Evolutionary conservation across 805 yeast species (phyloP), one percentile per base, ranked within the genome.

Genomic region (Starmerella lactis-condensi): DNA sequence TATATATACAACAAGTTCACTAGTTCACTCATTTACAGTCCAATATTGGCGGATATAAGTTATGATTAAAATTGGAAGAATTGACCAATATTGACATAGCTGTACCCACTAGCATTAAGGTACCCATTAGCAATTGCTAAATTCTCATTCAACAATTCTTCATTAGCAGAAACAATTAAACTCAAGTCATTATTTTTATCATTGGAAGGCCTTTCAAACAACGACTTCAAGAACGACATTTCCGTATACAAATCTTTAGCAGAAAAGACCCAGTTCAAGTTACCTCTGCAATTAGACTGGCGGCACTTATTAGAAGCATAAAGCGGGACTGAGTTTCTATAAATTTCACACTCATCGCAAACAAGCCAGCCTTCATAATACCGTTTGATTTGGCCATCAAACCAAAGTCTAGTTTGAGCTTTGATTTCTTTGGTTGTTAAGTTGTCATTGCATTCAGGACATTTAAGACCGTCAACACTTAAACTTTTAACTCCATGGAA

Each of bases 291-390:
- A 9, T 24, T 37, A 15, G 35, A 27, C 35, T 52, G 52, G 25
- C 78, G 75, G 36, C 81, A 61, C 52, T 96, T 82, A 42, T 85
- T 64, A 43, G 73, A 71, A 32, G 94, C 95, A 47, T 78, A 81
- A 4, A 83, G 94, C 14, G 83, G 70, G 16, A 89, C 65, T 48
- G 83, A 93, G 39, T 93, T 64, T 0, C 95, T 83, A 2, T 76
- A 78, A 56, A 96, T 85, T 1, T 89, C 65, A 5, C 70, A 50
- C 45, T 89, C 95, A 51, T 77, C 91, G 57, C 99, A 89, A 0
- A 53, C 56, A 28, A 82, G 57, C 79, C 89, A 71, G 4, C 83
- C 85, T n/a, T 77, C 72, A 51, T 89, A 89, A 52, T 83, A 89
- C 20, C 62, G 49, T 1, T 82, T 63, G 30, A 85, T 71, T 40